phyloP scores from a whole-genome alignment of 352 stramenopile species.

The Pythium rhizo-oryzae region DNA sequence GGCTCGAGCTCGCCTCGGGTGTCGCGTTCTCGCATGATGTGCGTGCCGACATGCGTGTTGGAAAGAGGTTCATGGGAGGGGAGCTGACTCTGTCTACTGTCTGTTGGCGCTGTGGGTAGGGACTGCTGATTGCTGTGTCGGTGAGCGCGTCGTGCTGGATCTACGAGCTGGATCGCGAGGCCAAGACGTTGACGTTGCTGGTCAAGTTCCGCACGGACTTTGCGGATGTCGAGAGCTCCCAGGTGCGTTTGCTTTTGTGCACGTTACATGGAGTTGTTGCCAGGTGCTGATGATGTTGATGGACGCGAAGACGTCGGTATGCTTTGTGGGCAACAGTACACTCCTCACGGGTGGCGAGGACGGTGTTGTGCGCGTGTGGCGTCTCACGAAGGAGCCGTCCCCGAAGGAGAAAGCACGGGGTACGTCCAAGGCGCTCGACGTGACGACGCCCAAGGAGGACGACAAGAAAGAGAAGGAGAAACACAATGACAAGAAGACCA shows the following conservation, averaged over 20 bases:
- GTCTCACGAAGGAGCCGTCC: constrained; percentile 53
- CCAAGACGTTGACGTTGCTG: constrained; percentile 63
- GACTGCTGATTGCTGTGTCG: constrained; percentile 70
- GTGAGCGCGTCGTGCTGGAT: constrained; percentile 80
- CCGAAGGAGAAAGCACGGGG: constrained; percentile 44
- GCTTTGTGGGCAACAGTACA: constrained; percentile 80
- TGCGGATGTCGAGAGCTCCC: constrained; percentile 64
- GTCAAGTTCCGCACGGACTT: constrained; percentile 88
- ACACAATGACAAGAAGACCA: constrained; percentile 28
- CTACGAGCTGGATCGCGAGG: constrained; percentile 61
- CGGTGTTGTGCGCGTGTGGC: constrained; percentile 77
- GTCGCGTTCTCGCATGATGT: constrained; percentile 79
- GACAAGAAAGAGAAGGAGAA: constrained; percentile 12
- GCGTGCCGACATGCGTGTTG: background rate
- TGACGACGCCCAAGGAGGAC: constrained; percentile 7
- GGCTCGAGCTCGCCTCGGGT: constrained; percentile 68
- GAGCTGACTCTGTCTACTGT: background rate
- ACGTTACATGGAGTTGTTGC: background rate
- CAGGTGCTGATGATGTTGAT: background rate
- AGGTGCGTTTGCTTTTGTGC: too few species aligned
- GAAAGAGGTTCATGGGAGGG: background rate
- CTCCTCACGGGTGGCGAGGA: constrained; percentile 86
- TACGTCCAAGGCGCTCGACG: constrained; percentile 42
- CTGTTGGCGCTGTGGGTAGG: constrained; percentile 22
- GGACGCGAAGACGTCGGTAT: constrained; percentile 54